Conservation (phyloP, 164 flowering plant genomes). For the Amborella trichopoda region DNA sequence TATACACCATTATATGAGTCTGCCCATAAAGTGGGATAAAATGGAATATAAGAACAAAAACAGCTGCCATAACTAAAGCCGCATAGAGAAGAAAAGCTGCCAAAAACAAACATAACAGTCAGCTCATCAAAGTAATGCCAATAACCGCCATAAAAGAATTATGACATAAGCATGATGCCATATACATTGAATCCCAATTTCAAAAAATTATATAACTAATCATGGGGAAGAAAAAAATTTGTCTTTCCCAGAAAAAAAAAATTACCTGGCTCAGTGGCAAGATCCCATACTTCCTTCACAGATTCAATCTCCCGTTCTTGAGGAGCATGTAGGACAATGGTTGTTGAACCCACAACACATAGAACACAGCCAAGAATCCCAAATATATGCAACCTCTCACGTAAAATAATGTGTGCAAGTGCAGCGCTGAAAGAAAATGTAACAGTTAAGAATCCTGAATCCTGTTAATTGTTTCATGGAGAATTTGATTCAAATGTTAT, state of each 20-base stretch:
- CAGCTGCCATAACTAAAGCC: slow-evolving; percentile 38
- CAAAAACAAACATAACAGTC: slow-evolving; percentile 8
- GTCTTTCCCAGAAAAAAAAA: too few relatives aligned
- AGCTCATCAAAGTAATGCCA: too few relatives aligned
- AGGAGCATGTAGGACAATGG: slow-evolving; percentile 87
- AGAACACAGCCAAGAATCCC: slow-evolving; percentile 77
- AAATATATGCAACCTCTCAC: slow-evolving; percentile 68
- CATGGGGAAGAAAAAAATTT: too few relatives aligned
- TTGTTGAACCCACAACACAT: slow-evolving; percentile 82
- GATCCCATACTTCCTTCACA: slow-evolving; percentile 78
- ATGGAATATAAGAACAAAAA: slow-evolving; percentile 35
- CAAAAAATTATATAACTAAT: too few relatives aligned
- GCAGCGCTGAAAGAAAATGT: slow-evolving; percentile 55
- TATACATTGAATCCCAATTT: too few relatives aligned
- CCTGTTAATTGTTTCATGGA: background rate
- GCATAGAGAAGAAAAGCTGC: slow-evolving; percentile 70
- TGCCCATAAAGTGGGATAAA: slow-evolving; percentile 64
- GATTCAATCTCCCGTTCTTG: slow-evolving; percentile 70
- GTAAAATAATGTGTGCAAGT: slow-evolving; percentile 68
- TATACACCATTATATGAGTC: slow-evolving; percentile 65
- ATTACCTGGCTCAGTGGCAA: slow-evolving; percentile 81
- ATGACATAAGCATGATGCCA: too few relatives aligned
- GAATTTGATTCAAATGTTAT: background rate
- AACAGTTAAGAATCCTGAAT: slow-evolving; percentile 2
- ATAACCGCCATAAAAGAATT: too few relatives aligned